Evolutionary conservation across 2,329 filamentous ascomycete species (phyloP).

Genomic region (Aspergillus quadricinctus): DNA sequence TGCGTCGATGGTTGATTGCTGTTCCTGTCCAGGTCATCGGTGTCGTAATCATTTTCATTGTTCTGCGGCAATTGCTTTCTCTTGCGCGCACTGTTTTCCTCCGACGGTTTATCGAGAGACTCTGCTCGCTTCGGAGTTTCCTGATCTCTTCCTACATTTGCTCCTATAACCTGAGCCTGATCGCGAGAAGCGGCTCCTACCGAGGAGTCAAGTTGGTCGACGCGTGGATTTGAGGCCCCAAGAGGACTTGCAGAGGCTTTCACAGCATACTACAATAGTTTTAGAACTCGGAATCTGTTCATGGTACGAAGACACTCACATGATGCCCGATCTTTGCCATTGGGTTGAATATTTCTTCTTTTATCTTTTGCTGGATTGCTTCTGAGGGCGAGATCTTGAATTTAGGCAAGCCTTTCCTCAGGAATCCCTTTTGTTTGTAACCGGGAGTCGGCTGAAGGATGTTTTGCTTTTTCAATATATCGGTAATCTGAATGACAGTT

Average conservation of each 20-base stretch:
- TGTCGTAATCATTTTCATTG: background rate
- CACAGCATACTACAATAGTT: conserved; percentile 8
- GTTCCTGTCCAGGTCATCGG: conserved; percentile 6
- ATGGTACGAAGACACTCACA: conserved; percentile 16
- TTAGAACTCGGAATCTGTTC: conserved; percentile 5
- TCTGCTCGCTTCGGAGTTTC: conserved; percentile 1
- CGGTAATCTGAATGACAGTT: conserved; percentile 25
- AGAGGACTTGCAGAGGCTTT: background rate
- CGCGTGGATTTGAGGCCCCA: conserved; percentile 1
- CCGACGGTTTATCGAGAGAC: background rate
- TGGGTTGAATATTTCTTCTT: conserved; percentile 28
- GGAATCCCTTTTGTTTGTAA: conserved; percentile 28
- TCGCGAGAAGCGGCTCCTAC: conserved; percentile 1
- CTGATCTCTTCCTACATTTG: background rate
- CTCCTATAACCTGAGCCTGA: background rate
- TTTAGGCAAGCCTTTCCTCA: conserved; percentile 25
- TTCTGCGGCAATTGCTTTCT: background rate
- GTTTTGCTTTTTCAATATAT: conserved; percentile 23
- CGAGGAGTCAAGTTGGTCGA: background rate
- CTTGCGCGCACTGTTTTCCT: conserved; percentile 1
- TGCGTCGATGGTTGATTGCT: background rate
- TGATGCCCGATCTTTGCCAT: conserved; percentile 30
- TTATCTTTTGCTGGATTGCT: conserved; percentile 16
- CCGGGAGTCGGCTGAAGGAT: conserved; percentile 26
- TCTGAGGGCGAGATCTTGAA: conserved; percentile 20